Percentiles rank a stretch among this genome's conserved stretches.
These are phyloP conservation scores for Pestalotiopsis sp. DNA, from an alignment of 2,329 filamentous ascomycete genomes.

Conservation along the genomic window DNA sequence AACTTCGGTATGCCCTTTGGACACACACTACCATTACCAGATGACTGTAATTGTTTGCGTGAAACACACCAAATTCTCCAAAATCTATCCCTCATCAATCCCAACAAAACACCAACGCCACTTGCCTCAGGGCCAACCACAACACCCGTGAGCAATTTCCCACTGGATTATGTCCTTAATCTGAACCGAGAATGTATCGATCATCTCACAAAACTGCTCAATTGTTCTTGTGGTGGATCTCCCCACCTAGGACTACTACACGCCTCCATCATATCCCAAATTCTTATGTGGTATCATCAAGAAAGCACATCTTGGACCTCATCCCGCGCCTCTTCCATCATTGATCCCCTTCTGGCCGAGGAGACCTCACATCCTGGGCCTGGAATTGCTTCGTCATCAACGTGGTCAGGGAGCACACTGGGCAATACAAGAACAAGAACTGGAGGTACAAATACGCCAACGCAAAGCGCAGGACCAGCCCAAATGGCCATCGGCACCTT, in stretches of 20 bases:
- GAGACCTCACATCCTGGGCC: not conserved
- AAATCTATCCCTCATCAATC: conserved; percentile 11
- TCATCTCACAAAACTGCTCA: conserved; percentile 22
- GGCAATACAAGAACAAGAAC: not conserved
- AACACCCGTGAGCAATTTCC: conserved; percentile 12
- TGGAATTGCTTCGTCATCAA: not conserved
- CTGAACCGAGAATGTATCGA: conserved; percentile 27
- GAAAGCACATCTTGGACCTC: conserved; percentile 1
- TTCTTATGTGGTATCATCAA: conserved; percentile 27
- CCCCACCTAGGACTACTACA: conserved; percentile 26
- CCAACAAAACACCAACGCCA: conserved; percentile 1
- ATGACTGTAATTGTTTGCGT: conserved; percentile 11
- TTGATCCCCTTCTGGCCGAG: not conserved
- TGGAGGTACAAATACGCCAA: conserved; percentile 13
- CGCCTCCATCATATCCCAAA: conserved; percentile 26
- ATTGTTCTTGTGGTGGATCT: conserved; percentile 23
- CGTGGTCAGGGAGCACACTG: conserved; percentile 8
- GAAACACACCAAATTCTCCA: conserved; percentile 19
- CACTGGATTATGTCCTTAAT: conserved; percentile 25
- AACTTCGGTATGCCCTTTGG: not conserved
- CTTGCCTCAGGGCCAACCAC: not conserved
- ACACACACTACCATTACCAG: not conserved
- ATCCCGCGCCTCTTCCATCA: not conserved
- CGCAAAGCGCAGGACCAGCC: conserved; percentile 14
- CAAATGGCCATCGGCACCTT: conserved; percentile 26